Base-by-base conservation (phyloP, 805 yeast genomes). In the Candida awuae region DNA sequence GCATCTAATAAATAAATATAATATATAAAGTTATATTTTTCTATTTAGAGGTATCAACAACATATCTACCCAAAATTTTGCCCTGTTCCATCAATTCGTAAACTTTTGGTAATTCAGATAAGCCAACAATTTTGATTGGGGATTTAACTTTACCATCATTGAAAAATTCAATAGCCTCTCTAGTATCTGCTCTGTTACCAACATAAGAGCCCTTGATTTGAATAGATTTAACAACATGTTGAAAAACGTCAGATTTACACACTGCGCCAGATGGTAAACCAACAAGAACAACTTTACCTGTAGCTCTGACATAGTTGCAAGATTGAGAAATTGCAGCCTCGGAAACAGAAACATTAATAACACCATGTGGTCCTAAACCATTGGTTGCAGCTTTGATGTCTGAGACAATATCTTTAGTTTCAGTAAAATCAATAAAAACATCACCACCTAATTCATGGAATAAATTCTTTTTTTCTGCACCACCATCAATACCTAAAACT, bases 211-310 rank as follows among this genome's bases (percentile, higher is more conserved):
- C 80, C 48, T 60, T 63, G 55, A 76, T 72, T 53, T 58, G 63
- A 49, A 76, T 60, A 38, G 77, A 70, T 58, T 66, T 73, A 42
- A 73, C 69, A 42, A 77, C 81, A 34, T 73, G 68, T 39, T 63
- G 60, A 63, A 75, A 73, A 30, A 76, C 77, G 35, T 66, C 63
- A 17, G 77, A 67, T 41, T 58, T 54, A 48, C 70, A 67, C 47
- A 70, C 70, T 42, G 81, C 78, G 47, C 68, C 73, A 12, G 80
- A 76, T 50, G 83, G 83, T 56, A 76, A 63, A 51, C 83, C 82
- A 40, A 77, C 80, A 34, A 68, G 65, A 34, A 68, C 75, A 51
- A 77, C 77, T 43, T 72, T 76, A 58, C 83, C 83, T 46, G 68
- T 69, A 49, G 67, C 63, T 61, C 67, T 62, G 43, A 55, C 68